A percentile compares a stretch with the other conserved stretches of the same genome.
Conservation (phyloP, 306 rosid species). For the Rubus parviflorus region DNA sequence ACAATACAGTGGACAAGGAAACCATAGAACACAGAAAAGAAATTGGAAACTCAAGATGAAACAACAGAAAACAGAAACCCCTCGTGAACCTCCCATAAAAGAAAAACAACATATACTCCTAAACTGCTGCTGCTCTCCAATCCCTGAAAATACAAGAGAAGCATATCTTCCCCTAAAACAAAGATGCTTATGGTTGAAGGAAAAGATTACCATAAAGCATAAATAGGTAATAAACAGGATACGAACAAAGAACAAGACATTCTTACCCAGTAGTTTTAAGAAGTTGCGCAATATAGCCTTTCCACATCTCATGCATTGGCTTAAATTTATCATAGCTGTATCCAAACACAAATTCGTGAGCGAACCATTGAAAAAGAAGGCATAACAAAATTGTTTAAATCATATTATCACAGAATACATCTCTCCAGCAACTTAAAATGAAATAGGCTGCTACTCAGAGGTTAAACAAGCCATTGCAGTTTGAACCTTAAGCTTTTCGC, state of each 20-base stretch:
- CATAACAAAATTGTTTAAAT: not conserved
- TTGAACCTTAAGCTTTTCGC: not conserved
- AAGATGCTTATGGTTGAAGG: not conserved
- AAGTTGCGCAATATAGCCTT: slow-evolving; percentile 52
- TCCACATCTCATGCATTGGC: slow-evolving; percentile 95
- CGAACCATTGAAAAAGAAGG: not conserved
- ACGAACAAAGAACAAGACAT: slow-evolving; percentile 20
- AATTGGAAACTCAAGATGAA: too few species aligned
- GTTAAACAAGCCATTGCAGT: not conserved
- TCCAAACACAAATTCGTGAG: slow-evolving; percentile 21
- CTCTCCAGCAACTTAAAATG: not conserved
- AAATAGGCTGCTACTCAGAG: not conserved
- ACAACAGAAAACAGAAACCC: too few species aligned
- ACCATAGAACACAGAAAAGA: too few species aligned
- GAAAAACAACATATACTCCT: too few species aligned
- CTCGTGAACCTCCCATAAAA: too few species aligned
- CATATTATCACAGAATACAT: not conserved
- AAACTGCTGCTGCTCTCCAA: too few species aligned
- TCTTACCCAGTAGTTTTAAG: slow-evolving; percentile 58
- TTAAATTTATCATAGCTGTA: slow-evolving; percentile 61
- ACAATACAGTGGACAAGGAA: not conserved
- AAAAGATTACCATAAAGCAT: not conserved
- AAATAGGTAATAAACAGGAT: slow-evolving; percentile 12
- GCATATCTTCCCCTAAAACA: not conserved
- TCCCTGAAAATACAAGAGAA: too few species aligned